Evolutionary conservation across 2,329 filamentous ascomycete species (phyloP).

Genomic region (Pyricularia grisea): DNA sequence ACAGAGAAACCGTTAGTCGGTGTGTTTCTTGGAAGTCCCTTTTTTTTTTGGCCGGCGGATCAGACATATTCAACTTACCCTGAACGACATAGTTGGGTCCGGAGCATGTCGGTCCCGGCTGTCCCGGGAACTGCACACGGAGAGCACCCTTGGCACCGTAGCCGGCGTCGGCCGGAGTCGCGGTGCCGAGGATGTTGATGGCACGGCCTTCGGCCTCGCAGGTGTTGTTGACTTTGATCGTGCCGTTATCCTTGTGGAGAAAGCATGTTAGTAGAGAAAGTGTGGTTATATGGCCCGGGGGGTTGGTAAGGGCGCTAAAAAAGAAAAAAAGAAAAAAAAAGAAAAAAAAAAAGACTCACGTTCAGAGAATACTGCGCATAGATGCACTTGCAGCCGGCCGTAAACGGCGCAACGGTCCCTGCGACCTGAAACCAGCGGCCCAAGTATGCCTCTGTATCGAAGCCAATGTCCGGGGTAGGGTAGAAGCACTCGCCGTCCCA

Average conservation of each 20-base stretch:
- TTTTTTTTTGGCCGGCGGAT: not conserved
- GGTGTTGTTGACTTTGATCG: conserved; percentile 22
- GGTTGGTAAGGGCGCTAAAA: not conserved
- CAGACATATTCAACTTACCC: conserved; percentile 10
- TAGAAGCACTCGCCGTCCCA: conserved; percentile 23
- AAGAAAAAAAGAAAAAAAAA: not conserved
- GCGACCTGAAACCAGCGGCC: conserved; percentile 24
- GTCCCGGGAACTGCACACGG: conserved; percentile 20
- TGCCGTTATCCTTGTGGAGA: conserved; percentile 17
- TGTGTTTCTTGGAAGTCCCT: not conserved
- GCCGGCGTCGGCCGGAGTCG: conserved; percentile 15
- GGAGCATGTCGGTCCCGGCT: conserved; percentile 17
- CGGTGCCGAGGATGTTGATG: conserved; percentile 20
- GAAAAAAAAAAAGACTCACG: conserved; percentile 11
- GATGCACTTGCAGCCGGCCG: conserved; percentile 21
- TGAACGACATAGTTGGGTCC: conserved; percentile 25
- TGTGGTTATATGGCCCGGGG: no score
- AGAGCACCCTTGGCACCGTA: conserved; percentile 20
- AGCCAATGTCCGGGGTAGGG: conserved; percentile 17
- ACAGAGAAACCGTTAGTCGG: no score
- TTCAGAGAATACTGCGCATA: conserved; percentile 21
- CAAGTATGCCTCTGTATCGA: conserved; percentile 19
- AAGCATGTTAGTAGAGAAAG: not conserved
- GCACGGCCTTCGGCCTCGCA: conserved; percentile 17
- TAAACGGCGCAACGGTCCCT: conserved; percentile 20